Conservation (phyloP, 805 yeast genomes). For the Yarrowia sp. region DNA sequence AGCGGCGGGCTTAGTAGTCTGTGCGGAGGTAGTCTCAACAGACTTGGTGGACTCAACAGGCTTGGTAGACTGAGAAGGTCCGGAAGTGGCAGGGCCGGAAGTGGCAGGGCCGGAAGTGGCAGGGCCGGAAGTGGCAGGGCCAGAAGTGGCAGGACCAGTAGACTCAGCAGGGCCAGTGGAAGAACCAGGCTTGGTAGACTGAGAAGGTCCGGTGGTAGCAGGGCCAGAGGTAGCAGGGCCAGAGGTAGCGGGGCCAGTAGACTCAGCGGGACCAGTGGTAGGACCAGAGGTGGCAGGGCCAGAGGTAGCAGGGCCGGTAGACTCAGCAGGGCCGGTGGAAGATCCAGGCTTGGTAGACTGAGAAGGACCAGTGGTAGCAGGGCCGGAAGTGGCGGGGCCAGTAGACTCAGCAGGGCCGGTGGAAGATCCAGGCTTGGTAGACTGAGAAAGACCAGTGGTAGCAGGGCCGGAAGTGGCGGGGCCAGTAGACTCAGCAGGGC, state of each 20-base stretch:
- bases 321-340: neutral
- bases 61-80: neutral
- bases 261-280: no score
- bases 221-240: neutral
- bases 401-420: neutral
- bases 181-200: neutral
- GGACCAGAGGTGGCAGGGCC: no score
- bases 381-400: neutral
- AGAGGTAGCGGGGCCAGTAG: neutral
- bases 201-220: neutral
- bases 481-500: neutral
- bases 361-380: no score
- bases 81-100: neutral
- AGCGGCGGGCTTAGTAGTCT: neutral
- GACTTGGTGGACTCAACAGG: neutral
- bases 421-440: neutral
- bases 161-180: neutral
- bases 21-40: neutral
- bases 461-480: no score
- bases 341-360: no score
- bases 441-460: no score
- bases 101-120: neutral
- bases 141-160: no score
- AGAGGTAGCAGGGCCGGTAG: neutral
- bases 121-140: neutral